Evolutionary conservation across 1,284 basidiomycete genomes (phyloP), one percentile per base, ranked within the genome.

Genomic region (Bondarzewia mesenterica): DNA sequence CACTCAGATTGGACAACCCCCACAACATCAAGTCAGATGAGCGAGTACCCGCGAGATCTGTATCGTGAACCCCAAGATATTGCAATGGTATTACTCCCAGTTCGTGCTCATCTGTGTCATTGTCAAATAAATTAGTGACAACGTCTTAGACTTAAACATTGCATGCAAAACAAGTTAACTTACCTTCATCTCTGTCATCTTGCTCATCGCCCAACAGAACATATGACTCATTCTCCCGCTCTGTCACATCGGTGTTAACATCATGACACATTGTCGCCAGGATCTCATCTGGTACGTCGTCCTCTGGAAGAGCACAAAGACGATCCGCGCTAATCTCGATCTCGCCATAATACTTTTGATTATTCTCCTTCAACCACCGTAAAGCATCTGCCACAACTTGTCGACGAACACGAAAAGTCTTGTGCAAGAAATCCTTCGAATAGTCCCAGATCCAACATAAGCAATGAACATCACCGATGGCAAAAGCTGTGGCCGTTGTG

Each of bases 361-460:
- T 71, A 50, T 70, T 59, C 2, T 21, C 35, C 42, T 67, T 66
- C 37, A 72, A 41, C 66, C 67, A 69, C 0, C 7, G 0, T 0
- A 70, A 47, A 2, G 62, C 61, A 6, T 48, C 45, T 1, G 6
- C 21, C 1, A 65, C 58, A n/a, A 47, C 26, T 0, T 47, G 22
- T 6, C 60, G 51, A 4, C 59, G 47, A 8, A 64, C 60, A 16
- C 55, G 45, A 43, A 63, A 62, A 1, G 50, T 56, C 2, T n/a
- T 7, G 1, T 47, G 49, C 2, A 71, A 44, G 55, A 54, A 56
- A 1, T 48, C 18, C 35, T 59, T 59, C 4, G 59, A 60, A 3
- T 68, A 25, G 10, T 58, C 12, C 60, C 57, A 3, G 39, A 23
- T 0, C 70, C 68, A 37, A 69, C 52, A 50, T 60, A 67, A 4